Conservation (phyloP, 208 protist species). For the Trypanosoma theileri region DNA sequence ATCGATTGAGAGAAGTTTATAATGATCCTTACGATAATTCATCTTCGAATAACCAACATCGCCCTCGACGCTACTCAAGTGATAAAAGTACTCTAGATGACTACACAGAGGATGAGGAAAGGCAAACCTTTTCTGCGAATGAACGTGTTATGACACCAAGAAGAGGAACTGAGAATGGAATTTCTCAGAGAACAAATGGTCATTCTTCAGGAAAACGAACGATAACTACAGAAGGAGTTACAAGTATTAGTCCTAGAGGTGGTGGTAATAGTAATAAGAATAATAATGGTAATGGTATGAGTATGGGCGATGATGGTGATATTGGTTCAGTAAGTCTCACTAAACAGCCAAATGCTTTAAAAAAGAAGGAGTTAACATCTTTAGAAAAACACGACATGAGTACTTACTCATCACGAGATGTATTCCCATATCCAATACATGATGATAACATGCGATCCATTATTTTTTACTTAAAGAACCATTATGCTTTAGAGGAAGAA, state of each 20-base stretch:
- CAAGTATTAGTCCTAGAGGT: background rate
- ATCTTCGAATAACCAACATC: too few species aligned
- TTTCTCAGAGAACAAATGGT: background rate
- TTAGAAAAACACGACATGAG: background rate
- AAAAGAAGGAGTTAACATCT: background rate
- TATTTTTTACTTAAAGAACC: constrained; percentile 64
- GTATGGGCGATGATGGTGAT: background rate
- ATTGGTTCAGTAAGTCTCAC: background rate
- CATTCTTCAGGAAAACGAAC: background rate
- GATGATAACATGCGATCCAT: constrained; percentile 49
- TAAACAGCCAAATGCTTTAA: background rate
- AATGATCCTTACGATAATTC: background rate
- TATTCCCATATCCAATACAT: constrained; percentile 32
- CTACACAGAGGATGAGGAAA: background rate
- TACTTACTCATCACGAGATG: background rate
- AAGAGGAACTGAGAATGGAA: background rate
- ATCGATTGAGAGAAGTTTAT: background rate
- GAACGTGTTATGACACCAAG: background rate
- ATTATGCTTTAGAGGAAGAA: constrained; percentile 59
- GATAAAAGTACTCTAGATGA: background rate
- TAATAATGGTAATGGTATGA: background rate
- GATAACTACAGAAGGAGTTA: background rate
- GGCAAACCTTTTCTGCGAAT: background rate
- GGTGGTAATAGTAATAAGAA: background rate
- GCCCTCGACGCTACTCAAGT: background rate